Percentiles rank a stretch among this genome's conserved stretches.
phyloP scores from a whole-genome alignment of 495 filamentous ascomycete genomes.

The Podospora appendiculata region DNA sequence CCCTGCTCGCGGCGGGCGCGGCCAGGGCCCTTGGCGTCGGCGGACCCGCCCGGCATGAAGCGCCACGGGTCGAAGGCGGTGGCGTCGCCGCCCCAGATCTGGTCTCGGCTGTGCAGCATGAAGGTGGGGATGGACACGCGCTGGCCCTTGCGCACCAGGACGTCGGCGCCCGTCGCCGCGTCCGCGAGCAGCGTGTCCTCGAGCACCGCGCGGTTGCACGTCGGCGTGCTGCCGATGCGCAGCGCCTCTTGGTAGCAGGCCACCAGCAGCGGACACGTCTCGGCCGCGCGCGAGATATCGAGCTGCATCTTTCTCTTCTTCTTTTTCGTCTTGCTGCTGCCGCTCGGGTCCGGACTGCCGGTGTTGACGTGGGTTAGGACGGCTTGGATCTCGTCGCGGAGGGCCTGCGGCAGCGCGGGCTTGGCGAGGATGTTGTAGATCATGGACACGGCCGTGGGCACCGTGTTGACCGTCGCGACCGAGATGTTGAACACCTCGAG shows the following conservation, averaged over 20 bases:
- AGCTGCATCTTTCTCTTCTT: not conserved
- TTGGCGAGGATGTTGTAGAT: not conserved
- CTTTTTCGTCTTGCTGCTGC: not conserved
- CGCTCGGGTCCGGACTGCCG: not conserved
- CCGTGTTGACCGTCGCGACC: not conserved
- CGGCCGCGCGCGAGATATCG: not conserved
- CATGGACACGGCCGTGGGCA: not conserved
- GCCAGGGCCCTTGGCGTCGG: not conserved
- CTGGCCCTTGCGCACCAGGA: not conserved
- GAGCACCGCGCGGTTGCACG: not conserved
- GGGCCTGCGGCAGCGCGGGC: not conserved
- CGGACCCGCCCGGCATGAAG: not conserved
- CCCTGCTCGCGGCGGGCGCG: not conserved
- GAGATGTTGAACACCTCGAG: constrained; percentile 2
- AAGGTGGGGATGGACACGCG: not conserved
- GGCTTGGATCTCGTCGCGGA: not conserved
- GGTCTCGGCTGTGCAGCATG: constrained; percentile 1
- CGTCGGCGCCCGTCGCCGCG: not conserved
- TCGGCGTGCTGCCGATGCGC: not conserved
- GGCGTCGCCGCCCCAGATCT: constrained; percentile 1
- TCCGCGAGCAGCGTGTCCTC: not conserved
- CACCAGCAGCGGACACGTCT: not conserved
- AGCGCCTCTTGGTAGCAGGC: not conserved
- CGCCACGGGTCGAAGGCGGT: not conserved
- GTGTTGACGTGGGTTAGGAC: not conserved